Base-by-base conservation (phyloP, 345 rosid species). In the Pelargonium nanum region DNA sequence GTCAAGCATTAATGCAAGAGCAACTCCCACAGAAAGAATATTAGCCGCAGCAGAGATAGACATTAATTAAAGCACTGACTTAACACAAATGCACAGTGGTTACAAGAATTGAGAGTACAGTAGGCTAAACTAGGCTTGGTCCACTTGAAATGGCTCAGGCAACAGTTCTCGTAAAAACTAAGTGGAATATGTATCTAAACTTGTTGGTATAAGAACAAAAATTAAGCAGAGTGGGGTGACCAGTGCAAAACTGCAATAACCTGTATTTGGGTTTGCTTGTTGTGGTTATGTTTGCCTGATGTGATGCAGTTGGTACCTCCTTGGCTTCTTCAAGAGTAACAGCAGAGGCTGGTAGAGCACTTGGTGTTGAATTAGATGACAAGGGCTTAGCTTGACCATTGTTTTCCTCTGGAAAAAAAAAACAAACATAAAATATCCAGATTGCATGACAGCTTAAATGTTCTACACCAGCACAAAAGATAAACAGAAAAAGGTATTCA, bases 241-340 rank as follows among this genome's bases (percentile, higher is more conserved):
- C 52, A 26, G 55, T 5, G 52, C 1, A 60, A 56, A 57, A 55
- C 28, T 48, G 61, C 45, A 68, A 54, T 40, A 26, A 89, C 96
- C 93, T 86, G 72, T 76, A 84, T 67, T 79, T 81, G n/a, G 88
- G 83, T 60, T 72, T 79, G 69, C 65, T 64, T 5, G 75, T 61
- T 63, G 76, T 28, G 54, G 5, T 59, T 50, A 70, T 62, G 59
- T 53, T 54, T 16, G 4, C 22, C 54, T 63, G 64, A 50, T 58
- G 21, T 16, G 26, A 55, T 5, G 15, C 58, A 16, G 7, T 16
- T 7, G 60, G 22, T 50, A 4, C 66, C 2, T 68, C 15, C 8
- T 56, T 17, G n/a, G 50, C 48, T 40, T 32, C 53, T 59, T 51
- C 44, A 20, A 60, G 50, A 26, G 21, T 6, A 21, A 26, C 68